phyloP scores from a whole-genome alignment of 305 asterid species.

The Fraxinus greggii region DNA sequence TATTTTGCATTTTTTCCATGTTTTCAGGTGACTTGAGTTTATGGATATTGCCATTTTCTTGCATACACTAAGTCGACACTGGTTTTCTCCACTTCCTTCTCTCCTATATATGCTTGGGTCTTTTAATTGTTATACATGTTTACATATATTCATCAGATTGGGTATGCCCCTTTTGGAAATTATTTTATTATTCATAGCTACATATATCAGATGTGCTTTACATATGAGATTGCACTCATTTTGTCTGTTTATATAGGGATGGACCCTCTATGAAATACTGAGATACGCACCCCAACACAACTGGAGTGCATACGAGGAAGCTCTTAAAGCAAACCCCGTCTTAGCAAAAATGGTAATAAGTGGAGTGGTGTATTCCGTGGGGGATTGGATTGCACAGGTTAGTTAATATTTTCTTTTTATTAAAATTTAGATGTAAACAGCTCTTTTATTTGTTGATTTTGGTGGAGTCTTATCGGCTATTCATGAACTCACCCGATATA shows the following conservation, averaged over 20 bases:
- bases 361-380: constrained; percentile 85
- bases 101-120: background rate
- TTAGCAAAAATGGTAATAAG: constrained; percentile 90
- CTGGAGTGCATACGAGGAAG: constrained; percentile 95
- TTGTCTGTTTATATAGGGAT: constrained; percentile 50
- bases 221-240: background rate
- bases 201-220: background rate
- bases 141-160: background rate
- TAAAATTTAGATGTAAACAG: background rate
- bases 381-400: constrained; percentile 98
- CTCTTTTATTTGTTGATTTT: background rate
- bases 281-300: constrained; percentile 95
- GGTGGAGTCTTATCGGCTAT: background rate
- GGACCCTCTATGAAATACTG: constrained; percentile 79
- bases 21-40: background rate
- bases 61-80: background rate
- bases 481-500: constrained; percentile 2
- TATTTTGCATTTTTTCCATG: background rate
- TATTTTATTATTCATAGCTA: background rate
- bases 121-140: background rate
- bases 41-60: constrained; percentile 1
- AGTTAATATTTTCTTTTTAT: constrained; percentile 13
- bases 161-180: background rate
- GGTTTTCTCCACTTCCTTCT: background rate
- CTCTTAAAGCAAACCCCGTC: constrained; percentile 79